Conservation (phyloP, 257 asterid genomes). For the Leonotis leonurus region DNA sequence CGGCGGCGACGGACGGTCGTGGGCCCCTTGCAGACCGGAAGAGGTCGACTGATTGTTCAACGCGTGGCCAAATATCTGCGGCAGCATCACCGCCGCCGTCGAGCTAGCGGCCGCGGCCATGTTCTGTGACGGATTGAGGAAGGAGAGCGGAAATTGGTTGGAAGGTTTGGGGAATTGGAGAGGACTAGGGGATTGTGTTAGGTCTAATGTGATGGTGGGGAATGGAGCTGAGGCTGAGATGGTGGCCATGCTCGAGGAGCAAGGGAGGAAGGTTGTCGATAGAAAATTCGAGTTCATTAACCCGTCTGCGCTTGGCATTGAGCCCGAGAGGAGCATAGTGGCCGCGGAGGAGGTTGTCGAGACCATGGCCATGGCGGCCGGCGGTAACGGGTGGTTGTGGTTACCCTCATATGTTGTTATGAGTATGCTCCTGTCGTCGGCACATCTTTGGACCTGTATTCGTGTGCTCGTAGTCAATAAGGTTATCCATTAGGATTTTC, state of each 20-base stretch:
- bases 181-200: constrained; percentile 71
- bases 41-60: constrained; percentile 70
- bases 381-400: constrained; percentile 92
- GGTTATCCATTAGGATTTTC: too few species aligned
- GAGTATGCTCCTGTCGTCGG: constrained; percentile 62
- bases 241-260: constrained; percentile 86
- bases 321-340: constrained; percentile 77
- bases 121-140: constrained; percentile 37
- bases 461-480: too few species aligned
- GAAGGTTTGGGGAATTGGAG: constrained; percentile 36
- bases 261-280: constrained; percentile 75
- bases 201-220: constrained; percentile 87
- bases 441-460: constrained; percentile 82
- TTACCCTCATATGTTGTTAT: constrained; percentile 90
- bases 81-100: constrained; percentile 46
- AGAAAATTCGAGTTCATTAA: constrained; percentile 69
- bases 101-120: constrained; percentile 19
- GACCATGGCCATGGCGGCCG: constrained; percentile 97
- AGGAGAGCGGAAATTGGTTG: constrained; percentile 53
- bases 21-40: constrained; percentile 45
- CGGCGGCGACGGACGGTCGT: background rate
- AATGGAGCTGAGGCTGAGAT: constrained; percentile 95
- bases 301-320: constrained; percentile 86
- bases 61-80: constrained; percentile 67
- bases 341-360: constrained; percentile 96